Evolutionary conservation across 2,329 filamentous ascomycete species (phyloP).

Genomic region (Thielaviopsis cerberus): DNA sequence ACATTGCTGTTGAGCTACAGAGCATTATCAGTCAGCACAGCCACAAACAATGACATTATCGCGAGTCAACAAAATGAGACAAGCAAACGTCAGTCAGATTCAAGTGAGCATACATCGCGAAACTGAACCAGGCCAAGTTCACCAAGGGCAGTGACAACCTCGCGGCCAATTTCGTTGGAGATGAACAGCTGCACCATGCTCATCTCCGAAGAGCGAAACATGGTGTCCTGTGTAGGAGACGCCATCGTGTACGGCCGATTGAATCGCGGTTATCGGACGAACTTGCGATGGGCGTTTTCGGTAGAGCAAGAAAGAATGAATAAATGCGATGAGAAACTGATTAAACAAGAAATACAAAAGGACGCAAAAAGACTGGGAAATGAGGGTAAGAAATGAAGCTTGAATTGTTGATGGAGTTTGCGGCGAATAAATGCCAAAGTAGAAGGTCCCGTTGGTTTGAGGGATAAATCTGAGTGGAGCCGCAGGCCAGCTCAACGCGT

Average conservation of each 20-base stretch:
- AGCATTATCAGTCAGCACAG: constrained; percentile 13
- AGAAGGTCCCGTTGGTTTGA: not conserved
- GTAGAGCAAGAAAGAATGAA: not conserved
- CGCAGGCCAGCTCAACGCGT: not conserved
- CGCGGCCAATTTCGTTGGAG: constrained; percentile 93
- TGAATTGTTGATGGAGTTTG: not conserved
- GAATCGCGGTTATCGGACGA: not conserved
- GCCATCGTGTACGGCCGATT: constrained; percentile 24
- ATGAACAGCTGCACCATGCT: constrained; percentile 99
- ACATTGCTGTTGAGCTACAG: constrained; percentile 74
- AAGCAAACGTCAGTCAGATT: not conserved
- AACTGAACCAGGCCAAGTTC: constrained; percentile 95
- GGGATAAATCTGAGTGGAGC: not conserved
- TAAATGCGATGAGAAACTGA: not conserved
- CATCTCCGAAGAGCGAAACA: constrained; percentile 99
- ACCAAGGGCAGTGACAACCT: constrained; percentile 89
- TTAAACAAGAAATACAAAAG: not conserved
- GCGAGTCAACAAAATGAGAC: not conserved
- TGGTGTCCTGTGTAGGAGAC: constrained; percentile 62
- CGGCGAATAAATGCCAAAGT: not conserved
- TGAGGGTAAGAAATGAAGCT: not conserved
- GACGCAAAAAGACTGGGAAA: not conserved
- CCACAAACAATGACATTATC: not conserved
- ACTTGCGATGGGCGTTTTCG: not conserved
- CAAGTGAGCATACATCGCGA: constrained; percentile 62